Conservation (phyloP, 495 filamentous ascomycete genomes). For the Pseudomonodictys pantanalensis region DNA sequence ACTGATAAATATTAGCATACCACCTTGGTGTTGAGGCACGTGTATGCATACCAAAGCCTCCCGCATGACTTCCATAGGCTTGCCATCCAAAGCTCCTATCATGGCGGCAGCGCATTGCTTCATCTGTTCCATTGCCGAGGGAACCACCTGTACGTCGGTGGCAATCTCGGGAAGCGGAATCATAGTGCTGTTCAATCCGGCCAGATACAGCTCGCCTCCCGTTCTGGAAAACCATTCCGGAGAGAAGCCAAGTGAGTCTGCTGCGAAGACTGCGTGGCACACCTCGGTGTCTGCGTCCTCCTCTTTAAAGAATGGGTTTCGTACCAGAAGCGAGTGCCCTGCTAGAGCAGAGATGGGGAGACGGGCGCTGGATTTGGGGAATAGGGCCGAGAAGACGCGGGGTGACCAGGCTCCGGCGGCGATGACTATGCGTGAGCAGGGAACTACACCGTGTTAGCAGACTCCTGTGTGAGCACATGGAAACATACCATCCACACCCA, state of each 20-base stretch:
- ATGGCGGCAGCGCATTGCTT: slow-evolving; percentile 55
- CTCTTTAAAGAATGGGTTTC: slow-evolving; percentile 56
- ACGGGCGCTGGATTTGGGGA: slow-evolving; percentile 51
- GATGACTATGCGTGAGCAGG: slow-evolving; percentile 59
- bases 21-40: not conserved
- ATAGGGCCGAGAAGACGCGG: slow-evolving; percentile 59
- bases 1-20: slow-evolving; percentile 36
- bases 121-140: slow-evolving; percentile 50
- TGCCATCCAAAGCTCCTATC: slow-evolving; percentile 47
- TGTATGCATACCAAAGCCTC: slow-evolving; percentile 48
- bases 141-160: slow-evolving; percentile 48
- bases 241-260: slow-evolving; percentile 54
- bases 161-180: slow-evolving; percentile 58
- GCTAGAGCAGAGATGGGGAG: slow-evolving; percentile 62
- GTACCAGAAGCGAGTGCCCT: slow-evolving; percentile 68
- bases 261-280: slow-evolving; percentile 72
- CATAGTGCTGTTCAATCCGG: slow-evolving; percentile 61
- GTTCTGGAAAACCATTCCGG: slow-evolving; percentile 71
- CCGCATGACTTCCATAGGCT: slow-evolving; percentile 61
- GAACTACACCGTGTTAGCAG: slow-evolving; percentile 39
- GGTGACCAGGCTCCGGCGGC: slow-evolving; percentile 70
- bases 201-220: slow-evolving; percentile 64
- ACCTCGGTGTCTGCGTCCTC: slow-evolving; percentile 35
- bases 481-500: slow-evolving; percentile 46
- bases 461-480: not conserved